phyloP scores from a whole-genome alignment of 352 stramenopile genomes.

The Pythium brassicae region DNA sequence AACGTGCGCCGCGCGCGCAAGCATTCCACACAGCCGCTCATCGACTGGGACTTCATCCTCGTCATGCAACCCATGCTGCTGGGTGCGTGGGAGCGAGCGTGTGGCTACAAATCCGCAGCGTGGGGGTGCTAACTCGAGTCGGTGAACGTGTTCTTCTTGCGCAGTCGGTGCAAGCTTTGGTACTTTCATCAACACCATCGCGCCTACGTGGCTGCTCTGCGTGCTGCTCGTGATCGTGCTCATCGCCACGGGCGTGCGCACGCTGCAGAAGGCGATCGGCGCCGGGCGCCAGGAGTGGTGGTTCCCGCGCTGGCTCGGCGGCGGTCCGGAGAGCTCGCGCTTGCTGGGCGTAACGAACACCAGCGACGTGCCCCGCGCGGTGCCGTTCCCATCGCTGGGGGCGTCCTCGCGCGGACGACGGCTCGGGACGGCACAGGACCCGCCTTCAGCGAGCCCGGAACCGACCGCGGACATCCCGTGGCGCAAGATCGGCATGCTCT shows the following conservation, averaged over 20 bases:
- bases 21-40: conserved; percentile 84
- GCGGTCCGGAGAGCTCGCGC: conserved; percentile 10
- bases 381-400: neutral
- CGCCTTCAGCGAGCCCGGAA: conserved; percentile 20
- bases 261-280: conserved; percentile 85
- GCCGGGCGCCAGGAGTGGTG: conserved; percentile 86
- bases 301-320: conserved; percentile 14
- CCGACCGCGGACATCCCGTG: conserved; percentile 53
- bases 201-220: conserved; percentile 86
- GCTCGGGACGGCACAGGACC: neutral
- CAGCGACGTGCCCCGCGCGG: neutral
- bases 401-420: neutral
- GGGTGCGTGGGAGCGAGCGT: conserved; percentile 27
- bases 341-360: conserved; percentile 22
- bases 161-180: conserved; percentile 69
- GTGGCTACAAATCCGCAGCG: neutral
- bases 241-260: conserved; percentile 81
- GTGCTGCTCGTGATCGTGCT: conserved; percentile 90
- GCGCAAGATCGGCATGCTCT: conserved; percentile 79
- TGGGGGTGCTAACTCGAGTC: neutral
- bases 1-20: conserved; percentile 90
- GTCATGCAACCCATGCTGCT: conserved; percentile 93
- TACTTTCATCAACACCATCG: conserved; percentile 89
- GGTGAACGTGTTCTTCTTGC: conserved; percentile 9
- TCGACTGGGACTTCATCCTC: conserved; percentile 97